These are phyloP conservation scores for Fallopia convolvulus DNA, from an alignment of 148 eudicot genomes.

Conservation along the genomic window DNA sequence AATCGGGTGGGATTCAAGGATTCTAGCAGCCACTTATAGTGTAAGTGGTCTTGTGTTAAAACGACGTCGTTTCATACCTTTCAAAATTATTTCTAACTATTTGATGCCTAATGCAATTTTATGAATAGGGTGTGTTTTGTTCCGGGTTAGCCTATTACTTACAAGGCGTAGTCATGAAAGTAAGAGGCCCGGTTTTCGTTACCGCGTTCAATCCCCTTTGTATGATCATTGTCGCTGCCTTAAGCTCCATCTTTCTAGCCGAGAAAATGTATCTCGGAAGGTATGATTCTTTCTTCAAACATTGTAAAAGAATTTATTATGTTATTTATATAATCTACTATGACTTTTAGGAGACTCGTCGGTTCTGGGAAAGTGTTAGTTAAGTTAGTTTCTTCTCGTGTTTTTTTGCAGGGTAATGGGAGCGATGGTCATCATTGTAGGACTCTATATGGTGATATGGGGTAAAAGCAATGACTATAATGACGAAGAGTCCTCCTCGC, in stretches of 20 bases:
- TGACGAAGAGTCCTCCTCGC: constrained; percentile 11
- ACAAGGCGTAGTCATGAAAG: constrained; percentile 84
- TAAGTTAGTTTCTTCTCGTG: neutral
- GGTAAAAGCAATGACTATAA: constrained; percentile 56
- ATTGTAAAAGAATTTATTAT: neutral
- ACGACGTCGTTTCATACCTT: neutral
- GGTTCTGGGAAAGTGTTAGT: neutral
- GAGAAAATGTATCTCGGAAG: constrained; percentile 83
- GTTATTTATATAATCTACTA: neutral
- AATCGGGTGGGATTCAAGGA: constrained; percentile 61
- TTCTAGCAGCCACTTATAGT: constrained; percentile 70
- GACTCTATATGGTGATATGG: constrained; percentile 66
- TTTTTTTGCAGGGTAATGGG: constrained; percentile 47
- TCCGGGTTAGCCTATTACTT: constrained; percentile 77
- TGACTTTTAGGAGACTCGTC: neutral
- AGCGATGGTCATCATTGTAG: constrained; percentile 42
- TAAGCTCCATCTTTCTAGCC: constrained; percentile 62
- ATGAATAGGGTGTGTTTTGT: constrained; percentile 68
- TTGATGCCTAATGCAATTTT: neutral
- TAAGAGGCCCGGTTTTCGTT: constrained; percentile 86
- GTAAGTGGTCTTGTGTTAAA: constrained; percentile 29
- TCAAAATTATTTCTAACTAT: neutral
- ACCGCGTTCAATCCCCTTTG: constrained; percentile 85
- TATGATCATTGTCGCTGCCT: constrained; percentile 76
- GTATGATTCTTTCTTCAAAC: constrained; percentile 23